Base-by-base conservation (phyloP, 1,284 basidiomycete genomes). In the Rhodotorula sp. region DNA sequence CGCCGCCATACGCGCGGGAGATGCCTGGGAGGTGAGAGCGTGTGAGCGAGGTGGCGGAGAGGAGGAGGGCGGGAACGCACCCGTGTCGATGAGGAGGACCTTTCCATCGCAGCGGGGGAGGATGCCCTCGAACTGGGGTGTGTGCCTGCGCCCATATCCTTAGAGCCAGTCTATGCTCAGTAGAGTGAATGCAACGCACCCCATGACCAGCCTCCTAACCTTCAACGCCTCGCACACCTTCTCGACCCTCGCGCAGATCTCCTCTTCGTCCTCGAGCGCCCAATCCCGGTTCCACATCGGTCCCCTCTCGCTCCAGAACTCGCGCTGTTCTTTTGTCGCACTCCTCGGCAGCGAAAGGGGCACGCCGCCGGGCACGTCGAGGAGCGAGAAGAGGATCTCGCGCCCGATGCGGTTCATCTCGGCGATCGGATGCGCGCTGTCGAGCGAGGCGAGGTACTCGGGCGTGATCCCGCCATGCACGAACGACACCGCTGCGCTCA, bases 1-100 rank as follows among this genome's bases (percentile, higher is more conserved):
- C 88, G 17, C 94, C 94, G n/a, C 92, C 92, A 79, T 97, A 97
- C 1, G 93, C 94, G 79, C 90, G 90, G 3, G 93, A 94, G 69
- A 97, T 96, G 50, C 93, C 92, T 88, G 69, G 27, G 17, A 12
- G 32, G 10, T 7, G n/a, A 55, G 51, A 22, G 17, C 15, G 53
- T 15, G 39, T 12, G 34, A 63, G 25, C 13, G 62, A 12, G 12
- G 46, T 15, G 19, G 6, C 6, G 41, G 22, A n/a, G 34, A n/a
- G 39, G 51, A 15, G 41, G 27, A 50, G 6, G 3, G 60, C 39
- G 15, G 21, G 61, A 37, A 57, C 48, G 19, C 27, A 66, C 81
- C 82, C n/a, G 84, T 85, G 80, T 97, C 94, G 65, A 97, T 96
- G 75, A 97, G 90, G 77, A 97, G 89, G 65, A 97, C 87, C 77